phyloP scores from a whole-genome alignment of 2,329 filamentous ascomycete genomes.

The Huntiella abstrusa region DNA sequence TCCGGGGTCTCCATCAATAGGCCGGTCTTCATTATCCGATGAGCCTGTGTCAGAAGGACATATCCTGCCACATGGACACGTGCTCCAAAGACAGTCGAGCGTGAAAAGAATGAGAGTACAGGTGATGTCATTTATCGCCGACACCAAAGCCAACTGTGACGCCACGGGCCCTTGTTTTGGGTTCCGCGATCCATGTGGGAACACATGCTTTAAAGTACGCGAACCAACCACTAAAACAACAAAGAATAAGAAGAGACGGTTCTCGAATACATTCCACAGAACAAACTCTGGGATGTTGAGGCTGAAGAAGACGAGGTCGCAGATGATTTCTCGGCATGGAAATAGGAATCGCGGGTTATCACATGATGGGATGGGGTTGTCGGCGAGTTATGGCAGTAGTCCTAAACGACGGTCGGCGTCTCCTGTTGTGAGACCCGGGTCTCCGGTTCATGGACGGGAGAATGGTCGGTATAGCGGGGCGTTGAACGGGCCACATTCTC shows the following conservation, averaged over 20 bases:
- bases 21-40: background rate
- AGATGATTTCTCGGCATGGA: background rate
- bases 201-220: conserved; percentile 43
- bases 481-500: background rate
- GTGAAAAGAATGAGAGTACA: conserved; percentile 35
- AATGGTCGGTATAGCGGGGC: background rate
- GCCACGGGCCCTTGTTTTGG: conserved; percentile 42
- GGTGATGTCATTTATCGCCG: conserved; percentile 45
- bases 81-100: background rate
- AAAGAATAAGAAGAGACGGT: background rate
- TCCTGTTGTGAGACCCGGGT: too few relatives aligned
- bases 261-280: background rate
- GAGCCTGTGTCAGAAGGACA: too few relatives aligned
- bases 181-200: conserved; percentile 45
- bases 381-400: background rate
- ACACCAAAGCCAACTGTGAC: conserved; percentile 44
- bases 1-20: background rate
- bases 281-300: background rate
- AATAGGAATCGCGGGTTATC: background rate
- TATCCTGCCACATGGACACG: background rate
- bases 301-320: background rate
- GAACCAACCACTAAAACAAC: background rate
- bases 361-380: background rate
- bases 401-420: background rate
- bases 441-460: background rate